Percentiles rank a stretch among this genome's conserved stretches.
phyloP scores from a whole-genome alignment of 1,284 basidiomycete genomes.

The Apiotrichum laibachii region DNA sequence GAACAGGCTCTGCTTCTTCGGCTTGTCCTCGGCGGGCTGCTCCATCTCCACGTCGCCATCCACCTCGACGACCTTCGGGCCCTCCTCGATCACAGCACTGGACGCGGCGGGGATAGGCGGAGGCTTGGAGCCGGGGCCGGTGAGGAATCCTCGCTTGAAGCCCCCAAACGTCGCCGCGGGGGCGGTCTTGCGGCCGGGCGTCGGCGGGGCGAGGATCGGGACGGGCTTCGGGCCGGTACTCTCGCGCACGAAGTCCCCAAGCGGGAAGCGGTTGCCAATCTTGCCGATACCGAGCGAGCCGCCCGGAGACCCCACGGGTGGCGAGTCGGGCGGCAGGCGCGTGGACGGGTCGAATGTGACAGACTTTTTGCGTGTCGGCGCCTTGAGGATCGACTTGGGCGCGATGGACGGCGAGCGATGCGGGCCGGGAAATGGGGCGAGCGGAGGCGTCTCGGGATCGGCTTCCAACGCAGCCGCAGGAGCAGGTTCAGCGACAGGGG shows the following conservation, averaged over 20 bases:
- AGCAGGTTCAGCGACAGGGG: not conserved
- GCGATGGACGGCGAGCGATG: conserved; percentile 6
- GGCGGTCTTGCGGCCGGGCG: conserved; percentile 19
- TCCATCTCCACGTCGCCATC: conserved; percentile 9
- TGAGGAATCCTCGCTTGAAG: conserved; percentile 41
- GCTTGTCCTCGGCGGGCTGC: conserved; percentile 4
- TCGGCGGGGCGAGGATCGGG: conserved; percentile 35
- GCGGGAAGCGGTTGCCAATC: conserved; percentile 34
- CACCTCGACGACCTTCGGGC: conserved; percentile 4
- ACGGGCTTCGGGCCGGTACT: conserved; percentile 24
- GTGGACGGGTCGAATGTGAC: conserved; percentile 45
- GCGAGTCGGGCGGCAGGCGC: conserved; percentile 38
- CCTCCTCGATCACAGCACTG: not conserved
- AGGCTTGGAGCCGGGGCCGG: conserved; percentile 1
- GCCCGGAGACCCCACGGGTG: conserved; percentile 2
- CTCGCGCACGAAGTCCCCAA: conserved; percentile 13
- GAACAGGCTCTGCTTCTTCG: conserved; percentile 40
- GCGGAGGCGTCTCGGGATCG: not conserved
- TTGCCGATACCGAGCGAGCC: not conserved
- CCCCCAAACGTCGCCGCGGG: conserved; percentile 30
- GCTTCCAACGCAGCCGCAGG: not conserved
- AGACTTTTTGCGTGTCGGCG: conserved; percentile 40
- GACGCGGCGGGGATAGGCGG: conserved; percentile 1
- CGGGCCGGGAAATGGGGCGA: not conserved
- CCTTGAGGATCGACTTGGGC: conserved; percentile 42